Evolutionary conservation across 768 basidiomycete species (phyloP), one percentile per base, ranked within the genome.

Genomic region (Sutorius australiensis): DNA sequence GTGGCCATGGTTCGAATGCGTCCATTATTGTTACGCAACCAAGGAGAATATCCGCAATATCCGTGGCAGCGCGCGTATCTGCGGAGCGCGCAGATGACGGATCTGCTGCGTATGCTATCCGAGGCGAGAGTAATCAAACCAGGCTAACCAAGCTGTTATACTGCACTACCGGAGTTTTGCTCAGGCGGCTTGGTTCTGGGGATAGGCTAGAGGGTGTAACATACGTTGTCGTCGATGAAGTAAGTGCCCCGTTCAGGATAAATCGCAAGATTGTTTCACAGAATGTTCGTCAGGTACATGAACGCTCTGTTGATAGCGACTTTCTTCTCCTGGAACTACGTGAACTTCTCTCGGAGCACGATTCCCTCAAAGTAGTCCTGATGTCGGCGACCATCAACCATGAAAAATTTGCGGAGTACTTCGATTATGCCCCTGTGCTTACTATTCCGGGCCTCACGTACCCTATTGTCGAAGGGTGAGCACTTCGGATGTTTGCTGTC

Each of bases 301-400:
- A 98, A 70, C 83, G 94, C 27, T 91, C 89, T 11, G 83, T 95
- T 7, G 94, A 95, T 62, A 84, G 89, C 17, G 95, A 98, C 67
- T 86, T 98, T 60, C 73, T 98, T 40, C 77, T 98, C 2, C 79
- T 95, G 6, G 86, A 95, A 64, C 74, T 97, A 24, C 83, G 85
- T 54, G 87, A 92, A 60, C 72, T 97, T 13, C 68, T 95, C 41
- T 72, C 73, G 55, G 75, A 66, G n/a, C 85, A 92, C 61, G 70
- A 75, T 17, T 78, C 67, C 2, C 77, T 97, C 60, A 94, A 89
- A 66, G 78, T 98, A 21, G 72, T 95, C 17, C 77, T 95, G 42
- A 97, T 97, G 93, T 92, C 89, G 30, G 95, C 95, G 5, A 98
- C 95, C 0, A 95, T 95, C 69, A 95, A 97, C 62, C 90, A 93